phyloP scores from a whole-genome alignment of 1,284 basidiomycete species.

The Austropuccinia psidii region DNA sequence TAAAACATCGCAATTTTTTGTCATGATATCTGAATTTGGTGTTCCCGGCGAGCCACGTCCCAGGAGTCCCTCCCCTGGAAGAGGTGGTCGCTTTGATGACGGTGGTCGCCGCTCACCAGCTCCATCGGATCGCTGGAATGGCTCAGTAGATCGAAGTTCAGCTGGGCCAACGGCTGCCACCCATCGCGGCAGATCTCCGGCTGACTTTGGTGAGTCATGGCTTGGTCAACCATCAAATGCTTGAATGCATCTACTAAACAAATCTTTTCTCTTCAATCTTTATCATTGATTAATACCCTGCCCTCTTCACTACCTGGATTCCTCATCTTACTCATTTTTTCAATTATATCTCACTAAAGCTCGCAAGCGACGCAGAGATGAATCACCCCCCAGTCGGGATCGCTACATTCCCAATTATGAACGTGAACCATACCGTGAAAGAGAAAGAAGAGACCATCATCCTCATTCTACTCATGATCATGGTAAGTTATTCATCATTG shows the following conservation, averaged over 20 bases:
- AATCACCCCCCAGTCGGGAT: slow-evolving; percentile 30
- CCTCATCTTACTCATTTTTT: neutral
- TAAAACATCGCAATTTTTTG: neutral
- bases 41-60: slow-evolving; percentile 9
- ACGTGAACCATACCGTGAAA: slow-evolving; percentile 35
- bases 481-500: slow-evolving; percentile 6
- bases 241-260: neutral
- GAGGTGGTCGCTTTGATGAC: slow-evolving; percentile 35
- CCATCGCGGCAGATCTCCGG: slow-evolving; percentile 14
- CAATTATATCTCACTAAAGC: neutral
- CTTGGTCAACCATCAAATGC: neutral
- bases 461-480: slow-evolving; percentile 15
- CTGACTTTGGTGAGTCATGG: slow-evolving; percentile 22
- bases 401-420: slow-evolving; percentile 37
- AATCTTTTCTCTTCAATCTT: neutral
- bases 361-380: slow-evolving; percentile 33
- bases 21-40: slow-evolving; percentile 5
- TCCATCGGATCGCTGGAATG: slow-evolving; percentile 2
- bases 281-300: neutral
- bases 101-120: slow-evolving; percentile 21
- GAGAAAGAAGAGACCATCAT: slow-evolving; percentile 22
- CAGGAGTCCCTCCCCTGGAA: slow-evolving; percentile 30
- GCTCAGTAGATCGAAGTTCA: neutral
- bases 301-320: neutral
- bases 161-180: neutral